Base-by-base conservation (phyloP, 768 basidiomycete species). In the Mycena vulgaris region DNA sequence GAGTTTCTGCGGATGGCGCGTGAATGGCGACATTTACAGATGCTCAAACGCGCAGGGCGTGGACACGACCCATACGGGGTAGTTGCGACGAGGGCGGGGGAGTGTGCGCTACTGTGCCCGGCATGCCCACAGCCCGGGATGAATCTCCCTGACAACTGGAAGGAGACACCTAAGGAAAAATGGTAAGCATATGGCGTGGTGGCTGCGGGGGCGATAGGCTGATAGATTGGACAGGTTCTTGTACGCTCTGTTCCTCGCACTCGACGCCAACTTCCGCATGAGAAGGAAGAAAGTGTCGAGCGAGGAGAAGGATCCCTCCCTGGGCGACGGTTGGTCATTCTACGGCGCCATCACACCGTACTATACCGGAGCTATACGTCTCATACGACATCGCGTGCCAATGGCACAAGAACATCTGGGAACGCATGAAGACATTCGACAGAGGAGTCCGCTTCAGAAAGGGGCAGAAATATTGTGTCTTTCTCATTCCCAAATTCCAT, bases 301-400 rank as follows among this genome's bases (percentile, higher is more conserved):
- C 42, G 59, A 66, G 11, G 72, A 31, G 28, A 42, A 49, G 2
- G 69, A 75, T 25, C 75, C 75, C 0, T 66, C 67, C 3, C 57
- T 75, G 28, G 62, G 75, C 25, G 33, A 31, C 19, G 70, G 74
- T 7, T 68, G 67, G 63, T 52, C 65, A 9, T 75, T 69, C 30
- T 72, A 39, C 47, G 74, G 72, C 1, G 5, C 21, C 13, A 55
- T 68, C 28, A 33, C 51, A 2, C 27, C 51, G 8, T 52, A 52
- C 28, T 52, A 52, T 28, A 16, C 25, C 37, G 5, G 14, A 37
- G 1, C 21, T 76, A 0, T 23, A 72, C 19, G 63, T 77, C 0
- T 77, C 75, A 3, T 81, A 81, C 48, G 80, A 79, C 57, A 79
- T n/a, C n/a, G n/a, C n/a, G n/a, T n/a, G n/a, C n/a, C n/a, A n/a